Base-by-base conservation (phyloP, 2,329 filamentous ascomycete genomes). In the Drechslerella coelobrocha region DNA sequence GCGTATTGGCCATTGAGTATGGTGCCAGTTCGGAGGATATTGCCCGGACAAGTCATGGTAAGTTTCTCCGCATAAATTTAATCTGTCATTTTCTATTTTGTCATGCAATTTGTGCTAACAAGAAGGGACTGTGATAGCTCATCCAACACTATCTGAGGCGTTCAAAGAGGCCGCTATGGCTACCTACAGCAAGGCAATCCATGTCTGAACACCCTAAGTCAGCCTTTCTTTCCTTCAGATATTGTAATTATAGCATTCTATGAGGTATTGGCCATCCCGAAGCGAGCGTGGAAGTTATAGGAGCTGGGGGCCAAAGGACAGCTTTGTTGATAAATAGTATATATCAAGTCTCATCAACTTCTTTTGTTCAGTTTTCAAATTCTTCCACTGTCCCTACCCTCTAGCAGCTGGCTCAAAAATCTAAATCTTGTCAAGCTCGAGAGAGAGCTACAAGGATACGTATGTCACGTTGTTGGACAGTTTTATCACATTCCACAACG, bases 161-260 rank as follows among this genome's bases (percentile, higher is more conserved):
- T 97, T 99, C 86, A 99, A 99, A 85, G 94, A 99, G 86, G 94
- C 94, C 77, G 94, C 94, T 76, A 97, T 99, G 94, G 90, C 91
- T 73, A 97, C 93, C 54, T 92, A 96, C 83, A 86, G 88, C 77
- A 94, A 96, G 84, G 89, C 94, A 75, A 96, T 99, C 80, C 94
- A 99, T 84, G 96, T 89, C 82, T 99, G 90, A 81, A 75, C 12
- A 4, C 5, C 19, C 19, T 29, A 45, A 43, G 37, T 31, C 17
- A 23, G 29, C 19, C 19, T 51, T 2, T 17, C 12, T 51, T 37
- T n/a, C 31, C 45, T 48, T 56, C 59, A 62, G 63, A 63, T 63
- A 45, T 59, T 71, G 66, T 71, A 71, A 71, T 71, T 71, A 71
- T 71, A 71, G 43, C 66, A 71, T 71, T 50, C 63, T 60, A 53